Base-by-base conservation (phyloP, 345 rosid species). In the Tarenaya hassleriana region DNA sequence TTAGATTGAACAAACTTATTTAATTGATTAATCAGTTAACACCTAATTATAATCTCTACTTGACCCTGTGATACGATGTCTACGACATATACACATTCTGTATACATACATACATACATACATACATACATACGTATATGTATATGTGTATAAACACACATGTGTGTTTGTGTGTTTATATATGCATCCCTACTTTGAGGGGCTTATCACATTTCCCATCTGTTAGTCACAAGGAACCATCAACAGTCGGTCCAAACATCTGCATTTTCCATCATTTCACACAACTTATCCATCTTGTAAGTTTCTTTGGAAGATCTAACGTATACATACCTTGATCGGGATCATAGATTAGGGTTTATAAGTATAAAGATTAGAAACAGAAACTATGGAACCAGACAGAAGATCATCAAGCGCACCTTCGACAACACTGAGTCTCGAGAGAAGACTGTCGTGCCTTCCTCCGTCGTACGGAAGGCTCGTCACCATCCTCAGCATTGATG, bases 401-500 rank as follows among this genome's bases (percentile, higher is more conserved):
- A 40, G 54, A 39, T 32, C 56, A 35, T 9, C 13, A 35, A 35
- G 40, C 9, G 40, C 11, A 35, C 40, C 40, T 3, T 10, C 40
- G 49, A 37, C 16, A 34, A 20, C 47, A 8, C 38, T 16, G 51
- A 5, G 27, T 47, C 24, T 33, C 16, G 50, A 44, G 39, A 57
- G 48, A 42, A 51, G 39, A 16, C 17, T 29, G 0, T 1, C 61
- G 41, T 66, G 61, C 59, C 65, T 66, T 24, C 80, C 79, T 40
- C 80, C 82, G 18, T 63, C 80, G 15, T 58, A 47, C 20, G 81
- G 83, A 50, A 51, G 69, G 39, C 52, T 69, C 14, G 51, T 84
- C 39, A 84, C 84, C 7, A 56, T 84, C 33, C 88, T 84, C 16
- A 76, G 84, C 71, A 81, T 81, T 31, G 88, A 84, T 34, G 94